Evolutionary conservation across 495 filamentous ascomycete species (phyloP), one percentile per base, ranked within the genome.

Genomic region (Talaromyces adpressus): DNA sequence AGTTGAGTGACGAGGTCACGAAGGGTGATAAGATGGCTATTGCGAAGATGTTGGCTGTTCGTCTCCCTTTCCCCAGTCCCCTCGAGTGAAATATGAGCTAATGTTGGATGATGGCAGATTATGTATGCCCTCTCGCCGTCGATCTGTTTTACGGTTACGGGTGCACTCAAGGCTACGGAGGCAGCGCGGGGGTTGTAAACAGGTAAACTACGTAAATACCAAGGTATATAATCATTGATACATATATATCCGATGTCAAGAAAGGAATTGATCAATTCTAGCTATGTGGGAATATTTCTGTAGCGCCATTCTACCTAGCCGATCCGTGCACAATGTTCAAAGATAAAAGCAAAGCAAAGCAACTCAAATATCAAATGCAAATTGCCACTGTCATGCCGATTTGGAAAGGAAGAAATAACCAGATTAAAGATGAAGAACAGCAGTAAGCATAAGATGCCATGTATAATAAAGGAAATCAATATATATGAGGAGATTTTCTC

Each of bases 41-140:
- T 73, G 84, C 87, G 0, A 90, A 87, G 68, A 82, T 90, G 41
- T 73, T 91, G 52, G 88, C 84, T 18, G 88, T 88, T 72, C 71
- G 80, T 71, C 27, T 27, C 27, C 3, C 27, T 25, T 25, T 3
- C 25, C 25, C n/a, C n/a, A n/a, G n/a, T n/a, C n/a, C n/a, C n/a
- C n/a, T n/a, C n/a, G n/a, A n/a, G n/a, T 22, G 57, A 20, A 56
- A n/a, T 2, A 23, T 34, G 8, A 20, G 18, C n/a, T 49, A 51
- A n/a, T 57, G 41, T 0, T 49, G 18, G 47, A 18, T 51, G 41
- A 18, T 59, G 18, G 34, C 56, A 82, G 80, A 75, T 81, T 29
- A 71, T 76, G 59, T 86, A 85, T 65, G 69, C 69, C 2, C 69
- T 87, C 23, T 79, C 79, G n/a, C 82, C 84, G 6, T 63, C 81